Evolutionary conservation across 176 grass and related monocot genomes (phyloP), one percentile per base, ranked within the genome.

Genomic region (Bolboschoenus planiculmis): DNA sequence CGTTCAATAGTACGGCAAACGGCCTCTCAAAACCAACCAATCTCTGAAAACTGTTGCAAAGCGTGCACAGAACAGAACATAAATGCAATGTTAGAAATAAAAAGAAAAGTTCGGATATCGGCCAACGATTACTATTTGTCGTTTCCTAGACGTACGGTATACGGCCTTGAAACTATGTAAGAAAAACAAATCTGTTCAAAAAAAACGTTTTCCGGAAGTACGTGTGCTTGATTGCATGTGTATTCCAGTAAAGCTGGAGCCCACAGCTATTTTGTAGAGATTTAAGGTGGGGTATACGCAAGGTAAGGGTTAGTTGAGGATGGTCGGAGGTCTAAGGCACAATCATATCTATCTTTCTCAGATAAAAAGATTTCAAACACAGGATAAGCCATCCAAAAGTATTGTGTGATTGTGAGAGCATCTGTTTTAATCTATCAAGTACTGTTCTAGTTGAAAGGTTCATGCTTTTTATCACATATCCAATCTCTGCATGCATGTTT

Each of bases 341-440:
- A 82, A 82, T 62, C 23, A 82, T 58, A 82, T 82, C 79, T 82
- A 82, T 9, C 79, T 82, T 82, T 64, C 57, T 61, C 56, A 50
- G 79, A 44, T 24, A 34, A 54, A 81, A 82, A 48, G 79, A 81
- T 81, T 81, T 5, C 79, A 63, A 33, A 46, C 42, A 30, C 55
- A 81, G 36, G 79, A 82, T 82, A 64, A 81, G 36, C 56, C 55
- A 64, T 81, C 10, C 13, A 47, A 44, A 59, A 64, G 21, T 63
- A 82, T 39, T 82, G 78, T 81, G 23, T 81, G 57, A 27, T 42
- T 60, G 23, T 82, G 14, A 2, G n/a, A 23, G 21, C 33, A 39
- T 62, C 56, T 62, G 36, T 82, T 7, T 50, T 64, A 64, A n/a
- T 30, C 50, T 58, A 14, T 31, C 1, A 76, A 27, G 18, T 21